Base-by-base conservation (phyloP, 2,329 filamentous ascomycete species). In the Corinectria fuckeliana region DNA sequence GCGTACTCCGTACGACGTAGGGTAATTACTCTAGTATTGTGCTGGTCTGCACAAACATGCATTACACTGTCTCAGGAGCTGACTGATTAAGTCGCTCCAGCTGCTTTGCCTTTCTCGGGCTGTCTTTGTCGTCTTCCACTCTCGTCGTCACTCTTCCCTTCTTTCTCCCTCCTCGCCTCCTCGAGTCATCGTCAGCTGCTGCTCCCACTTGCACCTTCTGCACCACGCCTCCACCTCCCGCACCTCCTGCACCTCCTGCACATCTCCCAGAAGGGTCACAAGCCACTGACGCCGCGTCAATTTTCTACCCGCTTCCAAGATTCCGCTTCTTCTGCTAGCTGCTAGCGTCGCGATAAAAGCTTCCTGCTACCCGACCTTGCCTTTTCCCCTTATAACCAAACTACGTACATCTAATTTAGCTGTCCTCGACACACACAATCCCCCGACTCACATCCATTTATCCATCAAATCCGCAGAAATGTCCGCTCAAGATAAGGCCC, bases 401-500 rank as follows among this genome's bases (percentile, higher is more conserved):
- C 51, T 56, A 60, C 61, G 45, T 61, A 66, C 67, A 55, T 36
- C 47, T 36, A 30, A 60, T 39, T 50, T 50, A 50, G 41, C 41
- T 53, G 30, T 32, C 23, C 55, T 45, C 49, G 45, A 45, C 56
- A 38, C n/a, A 41, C 51, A 49, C 47, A 50, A 38, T 50, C 41
- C 60, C n/a, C 42, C 42, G 28, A n/a, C 38, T 45, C 64, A 45
- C 44, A 23, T 56, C 49, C 52, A 53, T 51, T 36, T 62, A 54
- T 47, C 56, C 50, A 55, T 55, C 56, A 65, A 58, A 64, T 49
- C 45, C 21, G 23, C 60, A 63, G 68, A 56, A 70, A 92, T 92
- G 89, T 83, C 84, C 64, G 83, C 88, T 70, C 90, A 92, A 79
- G 90, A 92, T 72, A 88, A 88, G 78, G 86, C 89, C 68, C 89